Conservation (phyloP, 768 basidiomycete species). For the Leccinum rimulosum region DNA sequence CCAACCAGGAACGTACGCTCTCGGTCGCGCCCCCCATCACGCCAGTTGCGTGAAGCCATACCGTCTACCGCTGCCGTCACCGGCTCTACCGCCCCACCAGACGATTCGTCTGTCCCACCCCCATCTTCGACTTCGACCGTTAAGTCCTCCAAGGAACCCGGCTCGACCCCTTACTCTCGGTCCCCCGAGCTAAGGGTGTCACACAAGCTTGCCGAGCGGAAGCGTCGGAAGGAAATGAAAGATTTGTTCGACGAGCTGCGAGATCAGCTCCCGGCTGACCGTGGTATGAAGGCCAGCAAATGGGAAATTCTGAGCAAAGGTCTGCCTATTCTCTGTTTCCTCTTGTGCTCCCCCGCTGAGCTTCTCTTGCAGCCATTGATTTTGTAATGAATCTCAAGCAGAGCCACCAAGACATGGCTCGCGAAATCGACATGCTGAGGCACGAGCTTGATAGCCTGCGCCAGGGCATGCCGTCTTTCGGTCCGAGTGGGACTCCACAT, state of each 20-base stretch:
- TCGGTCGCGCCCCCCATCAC: slow-evolving; percentile 70
- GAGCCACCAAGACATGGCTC: slow-evolving; percentile 69
- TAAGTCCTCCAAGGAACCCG: slow-evolving; percentile 45
- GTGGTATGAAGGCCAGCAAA: slow-evolving; percentile 95
- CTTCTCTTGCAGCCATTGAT: slow-evolving; percentile 66
- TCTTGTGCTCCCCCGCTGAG: slow-evolving; percentile 1
- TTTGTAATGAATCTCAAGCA: slow-evolving; percentile 80
- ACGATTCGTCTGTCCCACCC: slow-evolving; percentile 42
- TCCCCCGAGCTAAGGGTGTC: slow-evolving; percentile 93
- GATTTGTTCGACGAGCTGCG: slow-evolving; percentile 95
- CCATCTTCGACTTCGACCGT: slow-evolving; percentile 32
- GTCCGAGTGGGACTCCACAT: slow-evolving; percentile 46
- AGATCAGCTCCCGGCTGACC: slow-evolving; percentile 88
- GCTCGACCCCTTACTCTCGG: slow-evolving; percentile 85
- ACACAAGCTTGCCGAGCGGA: slow-evolving; percentile 96
- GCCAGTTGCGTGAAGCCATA: slow-evolving; percentile 47
- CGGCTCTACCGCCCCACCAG: slow-evolving; percentile 36
- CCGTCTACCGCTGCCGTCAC: slow-evolving; percentile 36
- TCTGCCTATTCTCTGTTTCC: slow-evolving; percentile 30
- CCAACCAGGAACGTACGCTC: slow-evolving; percentile 58
- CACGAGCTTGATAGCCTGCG: slow-evolving; percentile 68
- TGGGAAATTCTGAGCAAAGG: slow-evolving; percentile 99
- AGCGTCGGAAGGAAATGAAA: slow-evolving; percentile 98
- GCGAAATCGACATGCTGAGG: slow-evolving; percentile 76
- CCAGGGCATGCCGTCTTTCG: slow-evolving; percentile 54